Evolutionary conservation across 2,329 filamentous ascomycete species (phyloP), one percentile per base, ranked within the genome.

Genomic region (Pseudopithomyces chartarum): DNA sequence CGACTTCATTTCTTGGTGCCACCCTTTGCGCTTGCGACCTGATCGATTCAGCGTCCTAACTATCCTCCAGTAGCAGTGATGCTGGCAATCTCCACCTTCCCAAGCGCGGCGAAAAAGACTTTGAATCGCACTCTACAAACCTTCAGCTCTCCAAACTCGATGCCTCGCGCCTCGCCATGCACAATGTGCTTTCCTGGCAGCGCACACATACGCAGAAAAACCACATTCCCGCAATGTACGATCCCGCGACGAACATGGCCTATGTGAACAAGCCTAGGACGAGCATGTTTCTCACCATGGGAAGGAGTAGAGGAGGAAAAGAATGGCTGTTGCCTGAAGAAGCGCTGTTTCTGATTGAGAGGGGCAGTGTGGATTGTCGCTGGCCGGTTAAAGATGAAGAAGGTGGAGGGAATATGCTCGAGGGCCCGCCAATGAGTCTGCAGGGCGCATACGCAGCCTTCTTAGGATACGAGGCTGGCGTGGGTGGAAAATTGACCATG

Each of bases 31-130:
- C 13, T 11, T 19, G 22, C 23, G 12, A 42, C 19, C 11, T 22
- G 17, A 10, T 19, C 10, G 40, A 38, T 17, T 29, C n/a, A 8
- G 26, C 8, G 8, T 29, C 34, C 50, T 55, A 52, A 60, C 54
- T 17, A 13, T 40, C 22, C 12, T 42, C 4, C 11, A 54, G 47
- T 11, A 38, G 39, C 34, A 72, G 68, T 34, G 56, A 60, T 39
- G 58, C 65, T 40, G 65, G 65, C 43, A 63, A 59, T n/a, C 66
- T 79, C 80, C 86, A 87, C 65, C 84, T 93, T 11, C 92, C 96
- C 34, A 92, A 94, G 63, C 91, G 92, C 61, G 95, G 95, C 58
- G 92, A 96, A 74, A 99, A 99, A 76, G 95, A 99, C 79, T 99
- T 97, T 74, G 95, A 98, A 78, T 88, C 90, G 26, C 92, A 98